Evolutionary conservation across 176 grass and related monocot species (phyloP).

Genomic region (Carex cristatella): DNA sequence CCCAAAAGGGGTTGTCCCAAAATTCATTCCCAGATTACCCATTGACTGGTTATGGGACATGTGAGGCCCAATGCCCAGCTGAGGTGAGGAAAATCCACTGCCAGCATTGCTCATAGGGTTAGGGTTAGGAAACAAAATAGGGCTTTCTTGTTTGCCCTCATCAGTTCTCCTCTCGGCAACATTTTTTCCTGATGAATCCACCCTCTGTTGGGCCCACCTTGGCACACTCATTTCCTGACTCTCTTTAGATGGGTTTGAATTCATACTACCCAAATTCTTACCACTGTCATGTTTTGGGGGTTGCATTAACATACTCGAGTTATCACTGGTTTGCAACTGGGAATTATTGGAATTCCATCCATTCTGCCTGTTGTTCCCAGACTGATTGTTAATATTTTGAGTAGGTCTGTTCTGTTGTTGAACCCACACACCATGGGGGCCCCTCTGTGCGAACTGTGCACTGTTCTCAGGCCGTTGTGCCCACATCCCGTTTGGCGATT

Average conservation of each 20-base stretch:
- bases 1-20: conserved; percentile 24
- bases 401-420: conserved; percentile 44
- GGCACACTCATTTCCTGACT: conserved; percentile 25
- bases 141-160: conserved; percentile 44
- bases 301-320: conserved; percentile 42
- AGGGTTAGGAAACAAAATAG: conserved; percentile 27
- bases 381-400: conserved; percentile 48
- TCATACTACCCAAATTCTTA: conserved; percentile 46
- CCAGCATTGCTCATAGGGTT: conserved; percentile 12
- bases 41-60: conserved; percentile 50
- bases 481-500: conserved; percentile 48
- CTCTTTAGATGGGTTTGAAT: conserved; percentile 31
- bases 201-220: conserved; percentile 35
- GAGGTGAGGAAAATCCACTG: conserved; percentile 22
- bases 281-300: conserved; percentile 32
- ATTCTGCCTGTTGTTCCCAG: conserved; percentile 52
- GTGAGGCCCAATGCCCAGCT: conserved; percentile 40
- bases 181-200: conserved; percentile 50
- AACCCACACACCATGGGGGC: conserved; percentile 54
- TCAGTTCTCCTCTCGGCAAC: conserved; percentile 35
- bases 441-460: conserved; percentile 37
- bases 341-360: conserved; percentile 50
- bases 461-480: conserved; percentile 40
- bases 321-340: conserved; percentile 39
- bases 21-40: conserved; percentile 54